Base-by-base conservation (phyloP, 148 eudicot genomes). In the Amaranthus cruentus region DNA sequence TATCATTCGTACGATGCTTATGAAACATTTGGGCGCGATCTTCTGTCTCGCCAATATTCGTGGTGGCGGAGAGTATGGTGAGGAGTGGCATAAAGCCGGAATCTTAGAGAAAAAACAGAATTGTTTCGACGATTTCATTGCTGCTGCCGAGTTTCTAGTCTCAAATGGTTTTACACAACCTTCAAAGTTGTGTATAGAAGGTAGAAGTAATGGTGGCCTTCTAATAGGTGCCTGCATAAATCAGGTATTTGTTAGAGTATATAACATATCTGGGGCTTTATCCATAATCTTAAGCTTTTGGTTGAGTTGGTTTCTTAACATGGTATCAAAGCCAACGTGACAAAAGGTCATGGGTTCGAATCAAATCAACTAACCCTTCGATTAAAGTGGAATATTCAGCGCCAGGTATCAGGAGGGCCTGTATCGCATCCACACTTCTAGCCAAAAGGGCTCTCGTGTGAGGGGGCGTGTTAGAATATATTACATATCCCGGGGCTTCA, bases 11-110 rank as follows among this genome's bases (percentile, higher is more conserved):
- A 66, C 86, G 73, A 82, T 90, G 6, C 81, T 95, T 28, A 62
- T 85, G 59, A 88, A 83, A 78, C 86, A 95, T 87, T 81, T 95
- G 78, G 91, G 83, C 73, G 80, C 82, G 53, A 69, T 95, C 54
- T 90, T 82, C 79, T 90, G 93, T 79, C 69, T 91, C 14, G 98
- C 97, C 60, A 95, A 95, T 73, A 85, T 95, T 57, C 93, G 98
- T 18, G 98, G 98, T 42, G 98, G 98, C 49, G 98, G 98, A 43
- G 98, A 95, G 79, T 95, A 95, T 78, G 98, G 98, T 49, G 96
- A 91, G 80, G 98, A 91, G 77, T 95, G 98, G 98, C 97, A 95
- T 73, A 90, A 83, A 77, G 87, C 87, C 28, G 98, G 98, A 47
- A 71, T 85, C 8, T 88, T 90, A 47, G 89, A 85, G 7, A 84